Evolutionary conservation across 192 early-diverging fungal genomes (phyloP).

Genomic region (Thamnidium elegans): DNA sequence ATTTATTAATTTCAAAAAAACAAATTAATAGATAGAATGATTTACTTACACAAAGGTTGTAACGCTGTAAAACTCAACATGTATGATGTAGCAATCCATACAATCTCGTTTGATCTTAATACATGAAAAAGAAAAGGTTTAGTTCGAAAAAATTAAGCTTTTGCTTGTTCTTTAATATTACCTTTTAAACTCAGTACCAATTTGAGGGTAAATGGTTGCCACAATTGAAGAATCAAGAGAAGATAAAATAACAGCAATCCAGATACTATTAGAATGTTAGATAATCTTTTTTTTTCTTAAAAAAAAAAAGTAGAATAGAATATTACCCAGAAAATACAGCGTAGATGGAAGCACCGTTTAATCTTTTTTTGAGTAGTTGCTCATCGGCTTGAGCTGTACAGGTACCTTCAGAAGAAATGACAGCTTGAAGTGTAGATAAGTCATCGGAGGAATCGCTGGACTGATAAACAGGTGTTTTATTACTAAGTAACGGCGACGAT

Average conservation of each 20-base stretch:
- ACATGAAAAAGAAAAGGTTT: not conserved
- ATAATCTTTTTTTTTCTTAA: not conserved
- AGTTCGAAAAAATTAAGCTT: not conserved
- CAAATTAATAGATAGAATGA: not conserved
- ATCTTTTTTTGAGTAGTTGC: too few species aligned
- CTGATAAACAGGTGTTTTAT: not conserved
- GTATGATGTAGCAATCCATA: conserved; percentile 80
- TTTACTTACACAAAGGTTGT: conserved; percentile 65
- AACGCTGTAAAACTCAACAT: conserved; percentile 72
- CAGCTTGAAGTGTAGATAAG: conserved; percentile 4
- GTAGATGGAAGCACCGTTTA: not conserved
- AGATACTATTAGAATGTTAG: conserved; percentile 19
- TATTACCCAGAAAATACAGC: not conserved
- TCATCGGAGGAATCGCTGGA: not conserved
- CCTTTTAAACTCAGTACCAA: conserved; percentile 38
- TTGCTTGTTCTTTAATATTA: not conserved
- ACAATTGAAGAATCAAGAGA: conserved; percentile 38
- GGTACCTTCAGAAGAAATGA: not conserved
- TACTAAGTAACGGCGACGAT: conserved; percentile 12
- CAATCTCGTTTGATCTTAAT: not conserved
- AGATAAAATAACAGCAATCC: conserved; percentile 30
- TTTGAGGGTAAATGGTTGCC: conserved; percentile 31
- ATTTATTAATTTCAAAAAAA: not conserved
- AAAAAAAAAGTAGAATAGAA: not conserved
- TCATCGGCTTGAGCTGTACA: not conserved